phyloP scores from a whole-genome alignment of 1,139 yeast species.

The Protomyces pachydermus region DNA sequence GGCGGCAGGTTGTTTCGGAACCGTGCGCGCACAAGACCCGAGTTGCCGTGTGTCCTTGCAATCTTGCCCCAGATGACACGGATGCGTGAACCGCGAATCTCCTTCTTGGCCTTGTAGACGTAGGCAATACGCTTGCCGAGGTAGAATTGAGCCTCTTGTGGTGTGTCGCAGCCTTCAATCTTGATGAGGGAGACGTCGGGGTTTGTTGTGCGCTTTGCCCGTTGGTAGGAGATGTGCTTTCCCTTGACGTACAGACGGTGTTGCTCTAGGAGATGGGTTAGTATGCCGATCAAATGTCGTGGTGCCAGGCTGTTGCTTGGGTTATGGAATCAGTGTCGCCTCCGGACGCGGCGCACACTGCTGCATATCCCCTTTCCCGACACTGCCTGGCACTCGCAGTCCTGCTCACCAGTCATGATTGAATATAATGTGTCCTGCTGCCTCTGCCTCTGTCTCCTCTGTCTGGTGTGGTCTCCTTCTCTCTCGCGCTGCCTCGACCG shows the following conservation, averaged over 20 bases:
- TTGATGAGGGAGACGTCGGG: slow-evolving; percentile 95
- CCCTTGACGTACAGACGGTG: slow-evolving; percentile 94
- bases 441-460: no score
- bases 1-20: slow-evolving; percentile 99
- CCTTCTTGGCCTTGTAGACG: slow-evolving; percentile 98
- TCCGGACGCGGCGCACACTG: background rate
- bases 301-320: background rate
- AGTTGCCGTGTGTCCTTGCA: slow-evolving; percentile 97
- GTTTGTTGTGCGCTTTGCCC: slow-evolving; percentile 97
- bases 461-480: background rate
- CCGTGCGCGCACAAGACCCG: slow-evolving; percentile 97
- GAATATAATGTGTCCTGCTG: background rate
- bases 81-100: slow-evolving; percentile 96
- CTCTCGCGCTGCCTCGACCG: background rate
- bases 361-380: background rate
- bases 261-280: slow-evolving; percentile 6
- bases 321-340: no score
- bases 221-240: slow-evolving; percentile 99
- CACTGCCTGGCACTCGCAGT: background rate
- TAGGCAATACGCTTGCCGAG: slow-evolving; percentile 99
- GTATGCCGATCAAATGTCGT: background rate
- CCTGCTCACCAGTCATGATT: background rate
- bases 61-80: slow-evolving; percentile 99
- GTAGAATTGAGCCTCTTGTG: slow-evolving; percentile 97
- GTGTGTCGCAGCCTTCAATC: slow-evolving; percentile 84